These are phyloP conservation scores for Clitopilus passeckerianus DNA, from an alignment of 768 basidiomycete genomes.

Conservation along the genomic window DNA sequence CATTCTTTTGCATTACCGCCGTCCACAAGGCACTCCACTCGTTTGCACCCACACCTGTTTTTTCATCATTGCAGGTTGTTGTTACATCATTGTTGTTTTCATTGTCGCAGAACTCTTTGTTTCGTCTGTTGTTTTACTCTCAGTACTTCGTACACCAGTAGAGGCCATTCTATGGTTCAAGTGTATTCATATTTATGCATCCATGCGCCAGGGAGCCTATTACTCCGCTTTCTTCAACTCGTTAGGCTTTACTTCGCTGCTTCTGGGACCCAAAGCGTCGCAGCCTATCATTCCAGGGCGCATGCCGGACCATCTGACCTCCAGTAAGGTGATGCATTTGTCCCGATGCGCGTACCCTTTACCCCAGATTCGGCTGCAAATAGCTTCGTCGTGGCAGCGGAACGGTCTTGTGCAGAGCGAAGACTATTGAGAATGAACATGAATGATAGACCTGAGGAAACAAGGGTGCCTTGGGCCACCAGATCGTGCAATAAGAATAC, in stretches of 20 bases:
- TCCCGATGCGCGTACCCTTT: background rate
- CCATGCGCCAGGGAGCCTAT: background rate
- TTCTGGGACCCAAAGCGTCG: background rate
- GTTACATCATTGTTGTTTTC: background rate
- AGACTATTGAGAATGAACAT: too few relatives aligned
- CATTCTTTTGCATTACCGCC: background rate
- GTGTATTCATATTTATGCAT: background rate
- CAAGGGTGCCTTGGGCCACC: background rate
- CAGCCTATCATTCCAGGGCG: background rate
- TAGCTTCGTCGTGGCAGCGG: background rate
- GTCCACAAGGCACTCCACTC: background rate
- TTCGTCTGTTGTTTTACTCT: background rate
- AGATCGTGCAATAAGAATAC: background rate
- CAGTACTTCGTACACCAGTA: background rate
- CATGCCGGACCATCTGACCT: background rate
- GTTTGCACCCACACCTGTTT: background rate
- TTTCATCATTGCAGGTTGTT: background rate
- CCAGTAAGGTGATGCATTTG: background rate
- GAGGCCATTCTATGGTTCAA: background rate
- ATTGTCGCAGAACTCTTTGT: background rate
- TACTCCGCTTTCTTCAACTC: background rate
- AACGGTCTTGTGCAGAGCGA: background rate
- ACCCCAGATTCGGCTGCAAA: background rate
- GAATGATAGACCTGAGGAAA: too few relatives aligned
- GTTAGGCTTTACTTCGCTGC: background rate